Base-by-base conservation (phyloP, 352 stramenopile species). In the Globisporangium spiculum region DNA sequence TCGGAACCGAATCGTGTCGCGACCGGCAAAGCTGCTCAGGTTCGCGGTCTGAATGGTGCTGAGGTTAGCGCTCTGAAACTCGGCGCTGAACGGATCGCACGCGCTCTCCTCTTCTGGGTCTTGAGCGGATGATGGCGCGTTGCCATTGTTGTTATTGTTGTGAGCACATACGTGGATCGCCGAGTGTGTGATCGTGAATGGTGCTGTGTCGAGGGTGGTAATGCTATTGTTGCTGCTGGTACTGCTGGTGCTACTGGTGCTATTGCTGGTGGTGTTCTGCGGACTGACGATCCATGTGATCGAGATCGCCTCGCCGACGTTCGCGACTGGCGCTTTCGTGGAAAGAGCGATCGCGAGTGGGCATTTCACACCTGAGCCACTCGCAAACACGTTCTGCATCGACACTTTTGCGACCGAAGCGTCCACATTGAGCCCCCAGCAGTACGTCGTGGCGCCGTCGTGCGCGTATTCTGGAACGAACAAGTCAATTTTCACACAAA, bases 391-490 rank as follows among this genome's bases (percentile, higher is more conserved):
- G 20, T 60, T 52, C 18, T 71, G 63, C 3, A 61, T 41, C 18
- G 65, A 67, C 20, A 78, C 30, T 7, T 66, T 65, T 14, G 66
- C 60, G 14, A 22, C 70, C 12, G 66, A 61, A 9, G 70, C 46
- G 24, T 63, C 66, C 6, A 63, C 71, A 52, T 61, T 36, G 14
- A 80, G 62, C 3, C 50, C 66, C 75, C 75, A 84, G 59, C 77
- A 84, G 54, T 78, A 81, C 9, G 77, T 84, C 36, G 76, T 79
- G 27, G 56, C 18, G 46, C 74, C 74, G 18, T 81, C 72, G 26
- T 12, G 44, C 8, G 34, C 32, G 20, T 61, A 60, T 8, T 27
- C 26, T 27, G 26, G 26, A 27, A 27, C 26, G 26, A 27, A 27
- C 26, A 27, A 27, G 26, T 2, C 26, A 2, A 27, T 27, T 27